phyloP scores from a whole-genome alignment of 495 filamentous ascomycete genomes.

The Aspergillus funiculosus region DNA sequence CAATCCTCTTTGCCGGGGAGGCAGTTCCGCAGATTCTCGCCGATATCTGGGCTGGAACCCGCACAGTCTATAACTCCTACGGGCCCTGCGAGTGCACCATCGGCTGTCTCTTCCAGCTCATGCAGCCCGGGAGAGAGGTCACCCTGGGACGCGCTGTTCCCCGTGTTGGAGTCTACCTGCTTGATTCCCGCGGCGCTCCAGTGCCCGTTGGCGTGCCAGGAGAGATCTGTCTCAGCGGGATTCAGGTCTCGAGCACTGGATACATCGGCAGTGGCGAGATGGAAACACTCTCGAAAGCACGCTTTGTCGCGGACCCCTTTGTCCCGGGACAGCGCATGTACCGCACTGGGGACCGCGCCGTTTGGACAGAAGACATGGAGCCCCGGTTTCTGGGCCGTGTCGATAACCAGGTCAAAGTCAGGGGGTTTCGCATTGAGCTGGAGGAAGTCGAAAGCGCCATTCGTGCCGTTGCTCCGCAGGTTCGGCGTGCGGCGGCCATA shows the following conservation, averaged over 20 bases:
- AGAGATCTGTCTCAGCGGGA: not conserved
- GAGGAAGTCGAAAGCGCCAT: constrained; percentile 1
- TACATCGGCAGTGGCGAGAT: not conserved
- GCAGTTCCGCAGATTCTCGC: constrained; percentile 21
- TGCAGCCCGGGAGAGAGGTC: not conserved
- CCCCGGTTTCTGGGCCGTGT: not conserved
- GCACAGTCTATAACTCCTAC: constrained; percentile 31
- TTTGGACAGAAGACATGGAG: not conserved
- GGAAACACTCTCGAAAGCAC: not conserved
- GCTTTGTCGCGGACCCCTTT: not conserved
- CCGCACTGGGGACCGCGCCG: not conserved
- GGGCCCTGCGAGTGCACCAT: constrained; percentile 28
- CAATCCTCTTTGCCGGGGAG: constrained; percentile 27
- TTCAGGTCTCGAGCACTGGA: not conserved
- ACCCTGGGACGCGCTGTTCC: not conserved
- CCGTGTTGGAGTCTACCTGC: not conserved
- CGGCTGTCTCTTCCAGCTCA: not conserved
- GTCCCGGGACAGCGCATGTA: not conserved
- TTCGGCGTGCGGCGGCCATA: too few species aligned
- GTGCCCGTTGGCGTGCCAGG: not conserved
- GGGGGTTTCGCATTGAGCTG: not conserved
- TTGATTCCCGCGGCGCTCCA: not conserved
- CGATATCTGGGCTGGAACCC: constrained; percentile 23
- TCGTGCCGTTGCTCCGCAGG: too few species aligned
- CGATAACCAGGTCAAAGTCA: constrained; percentile 1